Base-by-base conservation (phyloP, 305 asterid genomes). In the Rubia peregrina region DNA sequence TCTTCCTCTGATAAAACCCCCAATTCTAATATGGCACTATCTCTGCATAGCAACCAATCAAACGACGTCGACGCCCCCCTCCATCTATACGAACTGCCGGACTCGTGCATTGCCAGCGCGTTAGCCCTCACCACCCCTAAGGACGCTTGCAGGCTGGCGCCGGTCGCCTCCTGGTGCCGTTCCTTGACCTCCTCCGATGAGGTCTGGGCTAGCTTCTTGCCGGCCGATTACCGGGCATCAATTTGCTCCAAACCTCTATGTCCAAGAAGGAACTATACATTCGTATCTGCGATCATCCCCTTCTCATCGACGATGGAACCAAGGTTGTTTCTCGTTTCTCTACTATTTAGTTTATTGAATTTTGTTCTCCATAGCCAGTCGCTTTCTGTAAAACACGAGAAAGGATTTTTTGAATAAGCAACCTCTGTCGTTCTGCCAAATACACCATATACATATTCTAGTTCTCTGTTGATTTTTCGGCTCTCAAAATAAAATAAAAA, bases 151-250 rank as follows among this genome's bases (percentile, higher is more conserved):
- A 87, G 96, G 72, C 75, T 89, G 17, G 80, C 89, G 21, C 51
- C 68, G 66, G 89, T 90, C 42, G 77, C 76, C 26, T 77, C 92
- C 42, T 70, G 77, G n/a, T 86, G 88, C 79, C 86, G 82, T 19
- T 78, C 90, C 36, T 89, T 92, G 3, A 85, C 95, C 7, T 77
- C 80, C 69, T 90, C 92, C 69, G 97, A 90, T 79, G 76, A 81
- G 76, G 89, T 90, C 42, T 90, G 97, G 97, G 86, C 67, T 17
- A 78, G 89, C 30, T 90, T 90, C 71, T 61, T 90, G 81, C 97
- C 97, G 51, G 42, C 85, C 40, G 95, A 90, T 72, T 89, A 85
- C 68, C 81, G 56, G 81, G 82, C 16, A 16, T 74, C 40, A 85
- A 81, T 19, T 72, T 77, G 43, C 38, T 80, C 75, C 30, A 71